Percentiles rank a stretch among this genome's conserved stretches.
phyloP scores from a whole-genome alignment of 352 stramenopile species.

The Thraustochytrium striatum region DNA sequence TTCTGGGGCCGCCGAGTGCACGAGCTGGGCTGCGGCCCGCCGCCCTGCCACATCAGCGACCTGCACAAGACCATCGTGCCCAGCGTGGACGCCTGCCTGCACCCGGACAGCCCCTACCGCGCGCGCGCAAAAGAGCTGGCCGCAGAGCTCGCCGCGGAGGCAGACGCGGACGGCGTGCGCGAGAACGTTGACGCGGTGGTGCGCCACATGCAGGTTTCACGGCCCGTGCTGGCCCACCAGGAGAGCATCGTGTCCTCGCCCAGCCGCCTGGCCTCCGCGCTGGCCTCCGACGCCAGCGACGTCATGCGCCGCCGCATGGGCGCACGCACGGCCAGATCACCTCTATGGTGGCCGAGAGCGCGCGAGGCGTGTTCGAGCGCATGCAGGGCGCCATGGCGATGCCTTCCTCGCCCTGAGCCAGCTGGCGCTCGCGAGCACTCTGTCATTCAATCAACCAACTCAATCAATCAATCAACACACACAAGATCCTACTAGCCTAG shows the following conservation, averaged over 20 bases:
- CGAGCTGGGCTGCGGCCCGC: conserved; percentile 25
- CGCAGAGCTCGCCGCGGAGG: not conserved
- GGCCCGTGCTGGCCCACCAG: not conserved
- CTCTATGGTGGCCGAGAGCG: conserved; percentile 22
- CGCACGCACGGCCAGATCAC: conserved; percentile 4
- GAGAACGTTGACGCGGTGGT: not conserved
- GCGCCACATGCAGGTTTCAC: not conserved
- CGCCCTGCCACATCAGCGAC: conserved; percentile 21
- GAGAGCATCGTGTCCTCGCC: conserved; percentile 30
- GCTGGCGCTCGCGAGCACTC: no score
- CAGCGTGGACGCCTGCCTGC: conserved; percentile 18
- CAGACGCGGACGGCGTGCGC: not conserved
- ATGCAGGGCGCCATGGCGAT: no score
- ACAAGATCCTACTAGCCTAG: no score
- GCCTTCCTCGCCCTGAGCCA: no score
- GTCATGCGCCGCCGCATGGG: not conserved
- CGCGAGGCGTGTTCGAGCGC: not conserved
- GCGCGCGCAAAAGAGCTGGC: conserved; percentile 2
- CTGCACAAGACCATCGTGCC: conserved; percentile 13
- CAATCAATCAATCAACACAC: no score
- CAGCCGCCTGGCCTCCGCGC: not conserved
- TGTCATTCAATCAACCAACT: no score
- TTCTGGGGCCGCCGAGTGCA: conserved; percentile 40
- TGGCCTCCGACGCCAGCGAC: not conserved
- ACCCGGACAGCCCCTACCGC: not conserved